A percentile compares a stretch with the other conserved stretches of the same genome.
These are phyloP conservation scores for Boletellus ananiceps DNA, from an alignment of 768 basidiomycete genomes.

Conservation along the genomic window DNA sequence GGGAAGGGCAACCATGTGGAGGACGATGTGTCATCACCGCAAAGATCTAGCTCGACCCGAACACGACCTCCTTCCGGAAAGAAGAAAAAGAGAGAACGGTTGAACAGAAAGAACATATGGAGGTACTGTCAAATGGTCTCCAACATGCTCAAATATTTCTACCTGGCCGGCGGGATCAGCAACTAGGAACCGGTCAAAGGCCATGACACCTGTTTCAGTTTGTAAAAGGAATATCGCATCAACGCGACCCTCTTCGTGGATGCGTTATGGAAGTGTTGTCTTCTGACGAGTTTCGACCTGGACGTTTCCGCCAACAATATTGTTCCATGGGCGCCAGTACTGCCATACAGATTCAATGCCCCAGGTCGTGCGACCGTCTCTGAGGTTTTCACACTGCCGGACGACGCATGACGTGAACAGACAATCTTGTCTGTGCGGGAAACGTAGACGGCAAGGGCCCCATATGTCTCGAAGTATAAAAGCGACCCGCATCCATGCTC, in stretches of 20 bases:
- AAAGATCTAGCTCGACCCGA: not conserved
- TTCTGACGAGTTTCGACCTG: conserved; percentile 29
- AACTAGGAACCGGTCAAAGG: conserved; percentile 23
- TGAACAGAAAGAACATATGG: not conserved
- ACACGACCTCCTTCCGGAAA: not conserved
- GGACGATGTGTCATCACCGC: not conserved
- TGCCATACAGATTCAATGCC: conserved; percentile 19
- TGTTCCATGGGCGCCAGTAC: conserved; percentile 9
- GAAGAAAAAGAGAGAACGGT: not conserved
- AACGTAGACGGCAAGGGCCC: conserved; percentile 20
- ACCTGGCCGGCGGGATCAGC: conserved; percentile 17
- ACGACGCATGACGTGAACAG: conserved; percentile 28
- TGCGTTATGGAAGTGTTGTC: conserved; percentile 26
- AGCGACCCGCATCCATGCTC: conserved; percentile 8
- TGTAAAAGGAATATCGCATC: conserved; percentile 12
- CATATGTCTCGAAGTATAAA: conserved; percentile 27
- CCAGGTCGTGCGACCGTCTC: conserved; percentile 26
- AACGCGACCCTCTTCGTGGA: conserved; percentile 24
- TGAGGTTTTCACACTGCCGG: conserved; percentile 22
- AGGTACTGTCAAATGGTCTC: conserved; percentile 5
- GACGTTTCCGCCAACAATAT: conserved; percentile 24
- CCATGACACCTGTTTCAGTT: conserved; percentile 30
- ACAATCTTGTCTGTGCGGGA: conserved; percentile 14
- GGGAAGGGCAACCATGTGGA: not conserved
- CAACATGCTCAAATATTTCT: conserved; percentile 23